phyloP scores from a whole-genome alignment of 2,329 filamentous ascomycete species.

The Aspergillus cejpii region DNA sequence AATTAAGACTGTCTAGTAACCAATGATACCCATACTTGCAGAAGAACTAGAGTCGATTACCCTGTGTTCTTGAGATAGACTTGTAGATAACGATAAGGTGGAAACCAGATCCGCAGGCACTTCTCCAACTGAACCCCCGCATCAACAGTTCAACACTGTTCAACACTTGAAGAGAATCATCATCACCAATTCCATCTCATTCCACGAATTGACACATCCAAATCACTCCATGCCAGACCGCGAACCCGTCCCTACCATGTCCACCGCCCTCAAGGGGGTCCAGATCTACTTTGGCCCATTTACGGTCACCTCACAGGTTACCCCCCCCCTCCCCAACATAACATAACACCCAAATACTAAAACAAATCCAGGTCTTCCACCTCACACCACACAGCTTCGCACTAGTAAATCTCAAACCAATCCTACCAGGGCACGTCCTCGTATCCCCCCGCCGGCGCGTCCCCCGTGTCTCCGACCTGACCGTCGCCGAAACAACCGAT shows the following conservation, averaged over 20 bases:
- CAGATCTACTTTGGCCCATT: slow-evolving; percentile 67
- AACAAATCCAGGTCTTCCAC: slow-evolving; percentile 67
- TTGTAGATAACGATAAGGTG: neutral
- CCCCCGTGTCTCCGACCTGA: slow-evolving; percentile 68
- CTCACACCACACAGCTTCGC: slow-evolving; percentile 72
- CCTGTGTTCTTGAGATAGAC: neutral
- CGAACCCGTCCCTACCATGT: slow-evolving; percentile 15
- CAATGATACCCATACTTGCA: slow-evolving; percentile 19
- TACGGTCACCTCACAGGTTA: slow-evolving; percentile 63
- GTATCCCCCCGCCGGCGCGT: slow-evolving; percentile 68
- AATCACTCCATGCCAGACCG: slow-evolving; percentile 7
- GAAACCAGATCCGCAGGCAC: neutral
- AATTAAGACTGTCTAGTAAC: slow-evolving; percentile 8
- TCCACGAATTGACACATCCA: neutral
- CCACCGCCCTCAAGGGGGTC: slow-evolving; percentile 26
- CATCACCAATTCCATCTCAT: neutral
- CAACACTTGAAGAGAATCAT: no score
- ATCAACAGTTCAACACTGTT: neutral
- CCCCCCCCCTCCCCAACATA: neutral
- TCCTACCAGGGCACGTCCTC: slow-evolving; percentile 88
- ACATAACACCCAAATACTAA: slow-evolving; percentile 1
- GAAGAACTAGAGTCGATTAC: no score
- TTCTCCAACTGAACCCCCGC: neutral
- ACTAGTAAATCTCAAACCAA: slow-evolving; percentile 89
- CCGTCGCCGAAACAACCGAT: slow-evolving; percentile 65